Conservation (phyloP, 805 yeast species). For the Hanseniaspora thailandica region DNA sequence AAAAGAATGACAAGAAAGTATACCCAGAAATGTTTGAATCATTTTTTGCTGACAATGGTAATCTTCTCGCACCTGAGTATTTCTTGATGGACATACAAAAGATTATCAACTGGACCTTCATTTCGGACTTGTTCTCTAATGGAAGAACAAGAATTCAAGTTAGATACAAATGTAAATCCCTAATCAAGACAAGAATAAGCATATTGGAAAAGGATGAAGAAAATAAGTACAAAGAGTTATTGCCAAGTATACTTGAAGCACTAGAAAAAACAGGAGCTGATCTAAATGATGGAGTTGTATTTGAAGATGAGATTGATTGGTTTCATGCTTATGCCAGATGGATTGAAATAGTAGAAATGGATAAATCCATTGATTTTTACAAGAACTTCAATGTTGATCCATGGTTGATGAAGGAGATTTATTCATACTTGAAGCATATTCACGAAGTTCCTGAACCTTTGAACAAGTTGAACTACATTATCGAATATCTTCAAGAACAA, state of each 20-base stretch:
- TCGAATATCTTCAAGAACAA: background rate
- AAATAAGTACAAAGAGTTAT: background rate
- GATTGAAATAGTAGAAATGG: background rate
- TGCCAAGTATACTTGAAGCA: background rate
- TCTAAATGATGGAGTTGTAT: background rate
- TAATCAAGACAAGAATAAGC: slow-evolving; percentile 37
- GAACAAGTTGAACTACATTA: background rate
- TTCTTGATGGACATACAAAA: slow-evolving; percentile 25
- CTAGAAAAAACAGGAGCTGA: background rate
- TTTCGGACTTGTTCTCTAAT: slow-evolving; percentile 83
- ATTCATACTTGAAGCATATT: background rate
- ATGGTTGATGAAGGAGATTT: background rate
- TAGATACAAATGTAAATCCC: slow-evolving; percentile 87
- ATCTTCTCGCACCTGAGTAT: background rate
- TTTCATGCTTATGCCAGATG: slow-evolving; percentile 2
- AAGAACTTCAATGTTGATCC: slow-evolving; percentile 2
- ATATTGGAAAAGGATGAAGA: background rate
- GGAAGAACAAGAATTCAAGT: slow-evolving; percentile 84
- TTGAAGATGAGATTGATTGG: slow-evolving; percentile 15
- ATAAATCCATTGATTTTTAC: background rate
- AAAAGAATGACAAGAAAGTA: background rate
- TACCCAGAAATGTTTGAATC: background rate
- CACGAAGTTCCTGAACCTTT: background rate
- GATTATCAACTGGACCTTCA: slow-evolving; percentile 78
- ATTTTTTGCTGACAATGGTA: background rate